Conservation (phyloP, 805 yeast genomes). For the Clavispora asparagi region DNA sequence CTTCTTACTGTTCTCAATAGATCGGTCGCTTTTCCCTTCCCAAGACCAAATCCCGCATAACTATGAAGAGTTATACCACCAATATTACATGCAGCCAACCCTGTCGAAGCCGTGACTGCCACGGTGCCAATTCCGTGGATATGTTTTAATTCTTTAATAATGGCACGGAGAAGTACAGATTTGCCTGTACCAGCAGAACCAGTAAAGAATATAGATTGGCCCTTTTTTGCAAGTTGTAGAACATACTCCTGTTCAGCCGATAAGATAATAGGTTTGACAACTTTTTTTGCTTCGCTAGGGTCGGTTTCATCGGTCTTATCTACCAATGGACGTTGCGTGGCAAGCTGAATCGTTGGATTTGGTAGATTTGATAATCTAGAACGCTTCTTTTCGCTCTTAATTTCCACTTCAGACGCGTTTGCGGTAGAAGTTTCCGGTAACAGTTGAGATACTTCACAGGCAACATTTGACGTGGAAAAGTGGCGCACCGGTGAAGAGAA, state of each 20-base stretch:
- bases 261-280: constrained; percentile 32
- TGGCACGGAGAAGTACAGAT: constrained; percentile 58
- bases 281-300: constrained; percentile 13
- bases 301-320: neutral
- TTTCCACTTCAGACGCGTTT: neutral
- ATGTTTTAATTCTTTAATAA: constrained; percentile 40
- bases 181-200: constrained; percentile 91
- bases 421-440: neutral
- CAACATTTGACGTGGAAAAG: neutral
- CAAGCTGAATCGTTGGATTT: constrained; percentile 24
- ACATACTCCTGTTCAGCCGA: constrained; percentile 61
- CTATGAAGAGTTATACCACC: constrained; percentile 87
- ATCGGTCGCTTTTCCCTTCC: constrained; percentile 43
- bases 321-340: constrained; percentile 19
- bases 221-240: constrained; percentile 53
- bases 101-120: constrained; percentile 93
- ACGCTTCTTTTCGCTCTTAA: neutral
- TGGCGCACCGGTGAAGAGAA: neutral
- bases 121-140: constrained; percentile 45
- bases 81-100: constrained; percentile 90
- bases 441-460: neutral
- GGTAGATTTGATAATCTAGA: neutral
- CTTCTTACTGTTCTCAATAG: constrained; percentile 46
- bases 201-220: constrained; percentile 61
- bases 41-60: constrained; percentile 83